Percentiles rank a stretch among this genome's conserved stretches.
Conservation (phyloP, 2,329 filamentous ascomycete genomes). For the Pseudogymnoascus sp. region DNA sequence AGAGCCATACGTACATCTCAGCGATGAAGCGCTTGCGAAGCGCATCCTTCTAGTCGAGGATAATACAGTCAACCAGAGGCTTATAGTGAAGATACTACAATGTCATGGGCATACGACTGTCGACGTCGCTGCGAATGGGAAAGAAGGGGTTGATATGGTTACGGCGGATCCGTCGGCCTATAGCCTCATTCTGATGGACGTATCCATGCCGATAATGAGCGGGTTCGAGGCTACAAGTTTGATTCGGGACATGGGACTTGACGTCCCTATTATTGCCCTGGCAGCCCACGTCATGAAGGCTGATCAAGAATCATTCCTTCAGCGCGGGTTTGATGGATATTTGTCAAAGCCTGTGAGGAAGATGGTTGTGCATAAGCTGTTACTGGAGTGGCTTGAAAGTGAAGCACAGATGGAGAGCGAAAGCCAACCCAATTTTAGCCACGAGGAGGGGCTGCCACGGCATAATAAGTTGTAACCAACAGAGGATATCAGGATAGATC, state of each 20-base stretch:
- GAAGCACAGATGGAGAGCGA: background rate
- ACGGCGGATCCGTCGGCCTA: constrained; percentile 36
- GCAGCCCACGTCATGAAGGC: constrained; percentile 50
- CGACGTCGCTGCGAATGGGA: constrained; percentile 37
- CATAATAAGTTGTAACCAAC: too few species aligned
- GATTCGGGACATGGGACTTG: constrained; percentile 37
- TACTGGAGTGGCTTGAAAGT: background rate
- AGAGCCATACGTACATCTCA: constrained; percentile 28
- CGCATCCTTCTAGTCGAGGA: constrained; percentile 37
- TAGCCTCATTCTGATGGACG: constrained; percentile 49
- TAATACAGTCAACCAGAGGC: constrained; percentile 38
- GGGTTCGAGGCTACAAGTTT: constrained; percentile 43
- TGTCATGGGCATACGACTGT: constrained; percentile 36
- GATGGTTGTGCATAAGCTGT: background rate
- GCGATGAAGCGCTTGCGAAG: constrained; percentile 33
- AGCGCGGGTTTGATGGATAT: constrained; percentile 20
- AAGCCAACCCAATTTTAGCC: too few species aligned
- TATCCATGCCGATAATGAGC: constrained; percentile 53
- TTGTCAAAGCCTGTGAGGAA: background rate
- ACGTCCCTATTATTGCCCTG: constrained; percentile 46
- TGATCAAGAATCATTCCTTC: constrained; percentile 45
- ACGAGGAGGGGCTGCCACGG: too few species aligned
- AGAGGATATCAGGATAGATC: too few species aligned
- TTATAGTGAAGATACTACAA: constrained; percentile 32
- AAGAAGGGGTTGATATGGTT: constrained; percentile 37